Evolutionary conservation across 768 basidiomycete genomes (phyloP).

Genomic region (Mycena galopus): DNA sequence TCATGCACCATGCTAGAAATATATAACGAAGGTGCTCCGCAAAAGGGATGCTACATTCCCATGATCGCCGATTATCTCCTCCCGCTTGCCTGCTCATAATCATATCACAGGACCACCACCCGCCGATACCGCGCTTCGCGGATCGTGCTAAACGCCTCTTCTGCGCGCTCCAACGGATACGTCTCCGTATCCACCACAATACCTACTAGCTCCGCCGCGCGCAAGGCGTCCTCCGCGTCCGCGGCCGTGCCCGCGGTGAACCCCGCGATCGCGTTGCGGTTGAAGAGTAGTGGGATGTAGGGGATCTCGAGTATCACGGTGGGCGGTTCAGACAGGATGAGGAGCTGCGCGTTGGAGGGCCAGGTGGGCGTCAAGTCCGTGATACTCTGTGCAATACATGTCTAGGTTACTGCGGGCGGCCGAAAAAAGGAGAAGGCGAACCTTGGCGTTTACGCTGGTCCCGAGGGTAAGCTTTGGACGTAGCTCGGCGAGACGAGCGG

Average conservation of each 20-base stretch:
- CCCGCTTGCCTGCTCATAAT: neutral
- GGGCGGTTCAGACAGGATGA: neutral
- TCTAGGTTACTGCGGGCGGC: neutral
- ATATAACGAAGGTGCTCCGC: neutral
- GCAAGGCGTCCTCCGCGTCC: constrained; percentile 28
- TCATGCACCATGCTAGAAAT: neutral
- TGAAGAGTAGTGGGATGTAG: constrained; percentile 32
- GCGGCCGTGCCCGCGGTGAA: constrained; percentile 34
- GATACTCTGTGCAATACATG: constrained; percentile 11
- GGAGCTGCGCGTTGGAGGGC: constrained; percentile 30
- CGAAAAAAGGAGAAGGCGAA: neutral
- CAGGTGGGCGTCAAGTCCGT: constrained; percentile 32
- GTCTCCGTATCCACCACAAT: constrained; percentile 24
- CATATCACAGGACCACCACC: constrained; percentile 13
- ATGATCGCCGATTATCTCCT: neutral
- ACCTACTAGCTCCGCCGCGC: constrained; percentile 24
- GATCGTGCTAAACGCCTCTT: constrained; percentile 28
- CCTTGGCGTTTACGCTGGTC: constrained; percentile 44
- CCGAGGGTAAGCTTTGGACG: constrained; percentile 54
- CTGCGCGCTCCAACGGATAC: constrained; percentile 28
- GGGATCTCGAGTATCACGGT: constrained; percentile 11
- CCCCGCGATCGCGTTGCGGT: constrained; percentile 41
- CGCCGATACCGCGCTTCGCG: constrained; percentile 18
- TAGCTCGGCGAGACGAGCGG: constrained; percentile 49
- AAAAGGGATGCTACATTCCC: neutral